Base-by-base conservation (phyloP, 1,284 basidiomycete species). In the Malassezia obtusa region DNA sequence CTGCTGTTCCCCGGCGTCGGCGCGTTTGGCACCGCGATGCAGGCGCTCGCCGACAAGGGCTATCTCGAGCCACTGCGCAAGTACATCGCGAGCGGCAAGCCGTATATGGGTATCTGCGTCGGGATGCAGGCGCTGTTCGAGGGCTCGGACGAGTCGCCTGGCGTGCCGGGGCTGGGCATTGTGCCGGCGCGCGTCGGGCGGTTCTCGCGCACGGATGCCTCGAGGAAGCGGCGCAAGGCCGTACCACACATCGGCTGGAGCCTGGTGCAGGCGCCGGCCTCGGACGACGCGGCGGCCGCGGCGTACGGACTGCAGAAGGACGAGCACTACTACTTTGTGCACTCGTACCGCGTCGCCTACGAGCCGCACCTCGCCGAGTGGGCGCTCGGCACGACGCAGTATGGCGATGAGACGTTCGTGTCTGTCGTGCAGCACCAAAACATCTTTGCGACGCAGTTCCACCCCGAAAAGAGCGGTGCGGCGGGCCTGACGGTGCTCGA, bases 1-100 rank as follows among this genome's bases (percentile, higher is more conserved):
- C 83, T 99, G 68, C 80, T 99, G 66, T 98, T 99, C 74, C 94
- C 94, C 45, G 94, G 94, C n/a, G 94, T 98, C 38, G 94, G 94
- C 24, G 83, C 89, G 7, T 98, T 96, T 73, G 84, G 85, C 50
- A 84, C 85, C 37, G 94, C 92, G 9, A 84, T 95, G 66, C 78
- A 81, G 47, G 84, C 86, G 52, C 82, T 99, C 43, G 76, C 79
- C 37, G 73, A 79, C 15, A 83, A 84, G 61, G 88, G 86, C 31
- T 82, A 91, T 54, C 79, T 85, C 30, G 82, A 87, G 62, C 89
- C 89, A 31, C 79, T 99, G 48, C 82, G 81, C 57, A 76, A 80
- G 49, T 98, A 96, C 77, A 85, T 98, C 64, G 77, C 78, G 19
- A 89, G 87, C 12, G 94, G 94, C 30, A 83, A 82, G 70, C 94